Base-by-base conservation (phyloP, 768 basidiomycete genomes). In the Phylloporus sp. region DNA sequence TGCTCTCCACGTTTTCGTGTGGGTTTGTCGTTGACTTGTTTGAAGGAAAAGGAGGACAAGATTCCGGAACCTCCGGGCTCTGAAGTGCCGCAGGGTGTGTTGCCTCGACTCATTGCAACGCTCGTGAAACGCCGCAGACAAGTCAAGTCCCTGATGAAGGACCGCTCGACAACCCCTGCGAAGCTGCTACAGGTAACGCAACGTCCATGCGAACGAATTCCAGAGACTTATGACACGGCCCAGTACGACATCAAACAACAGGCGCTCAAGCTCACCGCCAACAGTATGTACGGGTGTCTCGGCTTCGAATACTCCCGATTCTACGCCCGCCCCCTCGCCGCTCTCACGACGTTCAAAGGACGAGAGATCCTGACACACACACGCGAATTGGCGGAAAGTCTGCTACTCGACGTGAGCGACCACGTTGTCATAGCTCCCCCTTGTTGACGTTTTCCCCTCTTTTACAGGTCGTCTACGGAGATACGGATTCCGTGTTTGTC, bases 221-320 rank as follows among this genome's bases (percentile, higher is more conserved):
- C 6, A 17, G 15, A n/a, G 33, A 22, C 39, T 49, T 2, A 56
- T 46, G 2, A 45, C 26, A 31, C 34, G 13, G 22, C 46, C 2
- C 59, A 97, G 90, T 98, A 86, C 60, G 93, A 99, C 59, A 96
- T 98, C 71, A 93, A 92, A 62, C 96, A 99, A 57, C 84, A 90
- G 66, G 96, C 96, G 1, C 74, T 98, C 40, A 98, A 98, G 70
- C 81, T 98, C 27, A 99, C 96, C 5, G 96, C 96, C 39, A 98
- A 99, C 71, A 94, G 90, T 75, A 99, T 98, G 96, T 99, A 99
- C 66, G 96, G 96, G 15, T 99, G 96, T 74, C 83, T 99, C 18
- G 96, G 96, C 38, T 98, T 97, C 63, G 92, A 94, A 61, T 88
- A 92, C 57, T 97, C 96, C 9, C 75, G 96, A 40, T 98, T 98